A percentile compares a stretch with the other conserved stretches of the same genome.
These are phyloP conservation scores for Henckelia pumila DNA, from an alignment of 257 asterid genomes.

Conservation along the genomic window DNA sequence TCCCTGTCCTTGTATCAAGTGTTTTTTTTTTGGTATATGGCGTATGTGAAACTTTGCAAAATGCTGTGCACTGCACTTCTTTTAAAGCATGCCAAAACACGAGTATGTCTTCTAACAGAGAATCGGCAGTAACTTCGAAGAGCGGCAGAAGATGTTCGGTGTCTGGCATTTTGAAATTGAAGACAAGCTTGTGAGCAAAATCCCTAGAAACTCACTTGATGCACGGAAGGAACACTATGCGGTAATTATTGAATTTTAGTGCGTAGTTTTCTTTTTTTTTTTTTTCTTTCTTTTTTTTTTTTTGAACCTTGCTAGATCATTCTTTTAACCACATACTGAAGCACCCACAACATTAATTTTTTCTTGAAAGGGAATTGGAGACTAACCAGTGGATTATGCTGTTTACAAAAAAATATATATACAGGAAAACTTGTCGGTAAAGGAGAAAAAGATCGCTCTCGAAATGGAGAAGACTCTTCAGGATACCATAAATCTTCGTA, in stretches of 20 bases:
- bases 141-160: slow-evolving; percentile 52
- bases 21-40: too few species aligned
- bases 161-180: slow-evolving; percentile 48
- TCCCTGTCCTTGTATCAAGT: too few species aligned
- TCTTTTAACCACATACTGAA: too few species aligned
- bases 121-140: slow-evolving; percentile 39
- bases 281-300: too few species aligned
- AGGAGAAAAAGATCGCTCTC: slow-evolving; percentile 69
- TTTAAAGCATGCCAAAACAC: too few species aligned
- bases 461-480: slow-evolving; percentile 67
- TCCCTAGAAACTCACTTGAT: slow-evolving; percentile 46
- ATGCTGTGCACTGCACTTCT: too few species aligned
- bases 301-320: neutral
- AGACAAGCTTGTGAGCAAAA: slow-evolving; percentile 51
- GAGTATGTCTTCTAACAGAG: slow-evolving; percentile 32
- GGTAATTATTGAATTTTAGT: neutral
- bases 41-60: too few species aligned
- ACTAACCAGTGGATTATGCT: too few species aligned
- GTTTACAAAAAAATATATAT: neutral
- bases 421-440: slow-evolving; percentile 68
- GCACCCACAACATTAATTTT: too few species aligned
- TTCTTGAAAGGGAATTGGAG: too few species aligned
- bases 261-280: neutral
- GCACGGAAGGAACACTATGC: slow-evolving; percentile 25
- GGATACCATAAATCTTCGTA: slow-evolving; percentile 49